phyloP scores from a whole-genome alignment of 2,329 filamentous ascomycete genomes.

The Trichoderma harzianum region DNA sequence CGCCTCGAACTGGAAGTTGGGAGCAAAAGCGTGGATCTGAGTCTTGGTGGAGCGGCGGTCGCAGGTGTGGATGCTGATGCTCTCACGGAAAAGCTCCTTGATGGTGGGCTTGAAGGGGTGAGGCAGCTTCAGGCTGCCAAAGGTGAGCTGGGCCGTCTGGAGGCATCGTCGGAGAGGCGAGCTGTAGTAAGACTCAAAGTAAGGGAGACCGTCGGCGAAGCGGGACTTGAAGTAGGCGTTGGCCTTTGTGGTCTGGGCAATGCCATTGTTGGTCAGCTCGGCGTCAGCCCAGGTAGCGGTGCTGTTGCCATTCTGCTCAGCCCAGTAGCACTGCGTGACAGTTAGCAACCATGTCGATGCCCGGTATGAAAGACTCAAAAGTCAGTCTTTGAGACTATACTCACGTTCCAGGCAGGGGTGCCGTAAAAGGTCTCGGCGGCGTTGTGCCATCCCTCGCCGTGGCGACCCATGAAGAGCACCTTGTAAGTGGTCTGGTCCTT shows the following conservation, averaged over 20 bases:
- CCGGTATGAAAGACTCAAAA: neutral
- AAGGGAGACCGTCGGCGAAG: slow-evolving; percentile 54
- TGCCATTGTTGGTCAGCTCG: slow-evolving; percentile 55
- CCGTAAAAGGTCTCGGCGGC: slow-evolving; percentile 64
- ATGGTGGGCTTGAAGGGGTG: slow-evolving; percentile 55
- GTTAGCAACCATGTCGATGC: neutral
- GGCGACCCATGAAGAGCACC: slow-evolving; percentile 64
- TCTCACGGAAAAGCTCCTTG: slow-evolving; percentile 65
- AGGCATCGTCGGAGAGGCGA: slow-evolving; percentile 62
- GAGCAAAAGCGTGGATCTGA: slow-evolving; percentile 51
- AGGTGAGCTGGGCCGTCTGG: slow-evolving; percentile 61
- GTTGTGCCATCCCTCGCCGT: slow-evolving; percentile 66
- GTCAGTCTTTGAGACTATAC: slow-evolving; percentile 25
- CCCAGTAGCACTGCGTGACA: slow-evolving; percentile 59
- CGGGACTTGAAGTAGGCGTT: slow-evolving; percentile 57
- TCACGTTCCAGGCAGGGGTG: slow-evolving; percentile 65
- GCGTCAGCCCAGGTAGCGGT: slow-evolving; percentile 63
- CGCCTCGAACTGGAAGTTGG: slow-evolving; percentile 53
- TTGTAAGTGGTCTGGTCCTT: slow-evolving; percentile 53
- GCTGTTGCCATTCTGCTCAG: slow-evolving; percentile 59
- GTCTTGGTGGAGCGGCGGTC: slow-evolving; percentile 57
- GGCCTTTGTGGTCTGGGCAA: slow-evolving; percentile 55
- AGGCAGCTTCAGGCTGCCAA: slow-evolving; percentile 51
- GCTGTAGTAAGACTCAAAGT: slow-evolving; percentile 62
- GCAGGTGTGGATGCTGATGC: slow-evolving; percentile 66